Evolutionary conservation across 768 basidiomycete species (phyloP), one percentile per base, ranked within the genome.

Genomic region (Tephrocybe sp.): DNA sequence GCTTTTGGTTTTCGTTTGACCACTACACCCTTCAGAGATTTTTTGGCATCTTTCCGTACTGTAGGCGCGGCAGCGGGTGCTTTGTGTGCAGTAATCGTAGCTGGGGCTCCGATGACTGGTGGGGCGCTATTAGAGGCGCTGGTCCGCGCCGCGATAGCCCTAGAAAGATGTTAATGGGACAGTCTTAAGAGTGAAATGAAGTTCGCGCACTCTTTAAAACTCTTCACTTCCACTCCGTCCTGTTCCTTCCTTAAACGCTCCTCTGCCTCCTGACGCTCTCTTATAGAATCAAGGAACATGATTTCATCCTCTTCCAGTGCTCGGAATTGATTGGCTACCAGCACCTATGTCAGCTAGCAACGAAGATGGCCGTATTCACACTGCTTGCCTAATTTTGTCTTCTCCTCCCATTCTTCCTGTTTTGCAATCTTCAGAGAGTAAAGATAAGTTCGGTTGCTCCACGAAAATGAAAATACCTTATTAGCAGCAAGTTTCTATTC

Each of bases 401-500:
- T 88, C 66, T 91, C 88, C 64, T 93, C 91, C 88, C 90, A 93
- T 81, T 93, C 89, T 67, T 93, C 91, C 70, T 93, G 90, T 67
- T 93, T 92, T 57, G 89, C 90, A 62, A 85, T 83, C 89, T 91
- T 48, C 48, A 57, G 55, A 34, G 15, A 40, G 30, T 61, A 37
- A 48, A 62, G 37, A 39, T 47, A 39, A 26, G 42, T 26, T 17
- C 43, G 44, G 26, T 39, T 49, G 3, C 14, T 24, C 18, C 4
- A 36, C 25, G 30, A 26, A 30, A 47, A 25, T 23, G 37, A 75
- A 65, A 26, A 18, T 65, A 90, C 90, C 77, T 81, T 89, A 66
- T 93, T 93, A 38, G 90, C 88, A 59, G 91, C 91, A 51, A 93
- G 77, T 90, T 92, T 91, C 90, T 93, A 70, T 49, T 64, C 47